Evolutionary conservation across 176 grass and related monocot genomes (phyloP), one percentile per base, ranked within the genome.

Genomic region (Puccinellia tenuiflora): DNA sequence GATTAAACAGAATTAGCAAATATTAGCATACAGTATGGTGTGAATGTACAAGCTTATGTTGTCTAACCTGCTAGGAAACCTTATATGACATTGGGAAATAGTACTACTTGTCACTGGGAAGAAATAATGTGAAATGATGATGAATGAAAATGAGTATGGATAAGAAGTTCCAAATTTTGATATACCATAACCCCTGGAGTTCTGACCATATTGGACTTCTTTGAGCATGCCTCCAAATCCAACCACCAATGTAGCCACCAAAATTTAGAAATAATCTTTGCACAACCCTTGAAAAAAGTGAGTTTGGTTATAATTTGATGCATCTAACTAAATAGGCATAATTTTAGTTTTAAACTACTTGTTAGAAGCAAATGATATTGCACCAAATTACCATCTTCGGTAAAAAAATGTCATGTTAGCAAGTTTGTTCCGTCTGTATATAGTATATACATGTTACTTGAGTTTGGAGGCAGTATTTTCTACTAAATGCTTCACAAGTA

Each of bases 141-240:
- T 35, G 75, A 35, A 66, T 40, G 42, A 35, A 65, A 56, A 79
- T 31, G 77, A 48, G 20, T 51, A 24, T 42, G 35, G 26, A 9
- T n/a, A 61, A 77, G 34, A 47, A 55, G 6, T 57, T 15, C 1
- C 60, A 79, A 13, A 76, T 11, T 87, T 54, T 39, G 21, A 7
- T 71, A 78, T 85, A 97, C 94, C 92, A 92, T 94, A 92, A 83
- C 94, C 94, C 94, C 84, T 94, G 89, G 42, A 97, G 26, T 94
- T 94, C 37, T 90, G n/a, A 24, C 38, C 68, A 71, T 43, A 71
- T 1, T 45, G n/a, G 22, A 24, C 68, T 71, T 45, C 68, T 46
- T 5, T 43, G 39, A 71, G 68, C 88, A 91, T 89, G 94, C 74
- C 90, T 92, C 91, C 91, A 94, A 80, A 92, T 94, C 52, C 91